Conservation (phyloP, 2,329 filamentous ascomycete species). For the Exophiala calicioides region DNA sequence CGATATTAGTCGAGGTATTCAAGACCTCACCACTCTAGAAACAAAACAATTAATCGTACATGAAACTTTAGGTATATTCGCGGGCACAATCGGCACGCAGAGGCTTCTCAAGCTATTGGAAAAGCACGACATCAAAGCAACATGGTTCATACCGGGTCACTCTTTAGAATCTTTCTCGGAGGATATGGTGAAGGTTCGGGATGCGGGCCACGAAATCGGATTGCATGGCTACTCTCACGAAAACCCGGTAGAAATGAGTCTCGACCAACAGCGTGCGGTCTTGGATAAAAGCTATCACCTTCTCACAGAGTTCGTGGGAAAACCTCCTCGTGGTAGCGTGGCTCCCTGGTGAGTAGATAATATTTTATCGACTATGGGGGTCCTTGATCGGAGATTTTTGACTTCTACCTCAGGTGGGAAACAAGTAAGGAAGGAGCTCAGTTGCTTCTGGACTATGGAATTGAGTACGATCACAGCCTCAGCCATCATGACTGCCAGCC, state of each 20-base stretch:
- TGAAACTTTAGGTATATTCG: conserved; percentile 65
- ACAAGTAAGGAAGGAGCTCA: conserved; percentile 65
- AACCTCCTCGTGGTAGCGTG: conserved; percentile 70
- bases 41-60: no score
- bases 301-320: conserved; percentile 66
- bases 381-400: no score
- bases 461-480: conserved; percentile 49
- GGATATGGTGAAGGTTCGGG: conserved; percentile 62
- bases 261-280: conserved; percentile 75
- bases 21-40: no score
- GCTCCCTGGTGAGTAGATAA: no score
- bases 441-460: conserved; percentile 44
- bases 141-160: conserved; percentile 67
- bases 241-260: conserved; percentile 69
- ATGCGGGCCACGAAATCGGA: conserved; percentile 66
- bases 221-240: conserved; percentile 75
- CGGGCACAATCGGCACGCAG: conserved; percentile 67
- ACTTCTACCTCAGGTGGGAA: no score
- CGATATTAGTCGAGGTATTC: conserved; percentile 68
- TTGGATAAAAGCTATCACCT: conserved; percentile 76
- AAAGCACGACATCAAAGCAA: conserved; percentile 70
- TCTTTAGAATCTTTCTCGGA: conserved; percentile 63
- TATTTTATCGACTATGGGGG: no score
- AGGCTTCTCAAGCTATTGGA: conserved; percentile 70
- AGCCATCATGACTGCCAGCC: conserved; percentile 48